Evolutionary conservation across 2,329 filamentous ascomycete genomes (phyloP).

Genomic region (Sporothrix luriei): DNA sequence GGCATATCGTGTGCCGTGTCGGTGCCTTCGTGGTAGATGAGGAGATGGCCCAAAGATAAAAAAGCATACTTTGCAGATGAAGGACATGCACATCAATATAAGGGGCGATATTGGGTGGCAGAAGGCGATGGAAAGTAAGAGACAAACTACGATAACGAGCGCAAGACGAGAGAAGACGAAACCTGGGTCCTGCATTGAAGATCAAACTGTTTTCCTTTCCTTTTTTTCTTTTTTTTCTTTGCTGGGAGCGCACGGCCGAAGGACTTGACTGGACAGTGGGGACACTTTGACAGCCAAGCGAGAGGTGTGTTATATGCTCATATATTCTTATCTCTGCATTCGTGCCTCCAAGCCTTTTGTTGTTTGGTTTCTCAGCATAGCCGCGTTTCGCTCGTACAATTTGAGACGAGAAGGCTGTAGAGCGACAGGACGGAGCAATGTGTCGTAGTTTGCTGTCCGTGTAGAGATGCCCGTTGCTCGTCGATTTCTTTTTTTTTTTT

Average conservation of each 20-base stretch:
- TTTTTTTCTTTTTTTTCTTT: neutral
- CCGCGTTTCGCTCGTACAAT: neutral
- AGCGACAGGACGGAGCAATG: too few relatives aligned
- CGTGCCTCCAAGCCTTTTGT: too few relatives aligned
- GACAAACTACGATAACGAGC: neutral
- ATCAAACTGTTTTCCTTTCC: neutral
- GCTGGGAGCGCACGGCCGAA: neutral
- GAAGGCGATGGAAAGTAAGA: neutral
- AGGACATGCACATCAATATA: neutral
- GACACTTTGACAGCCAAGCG: neutral
- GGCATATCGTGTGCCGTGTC: conserved; percentile 15
- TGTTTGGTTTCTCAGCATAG: neutral
- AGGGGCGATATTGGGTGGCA: neutral
- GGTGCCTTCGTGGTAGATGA: neutral
- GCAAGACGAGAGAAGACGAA: neutral
- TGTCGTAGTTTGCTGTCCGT: too few relatives aligned
- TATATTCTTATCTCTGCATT: neutral
- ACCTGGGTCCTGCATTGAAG: conserved; percentile 15
- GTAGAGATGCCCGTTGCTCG: too few relatives aligned
- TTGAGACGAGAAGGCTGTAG: too few relatives aligned
- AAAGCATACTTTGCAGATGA: conserved; percentile 18
- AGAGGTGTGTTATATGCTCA: neutral
- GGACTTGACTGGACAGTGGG: neutral
- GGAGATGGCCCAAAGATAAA: neutral
- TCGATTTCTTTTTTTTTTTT: neutral